Conservation (phyloP, 2,329 filamentous ascomycete genomes). For the Stemphylium beticola region DNA sequence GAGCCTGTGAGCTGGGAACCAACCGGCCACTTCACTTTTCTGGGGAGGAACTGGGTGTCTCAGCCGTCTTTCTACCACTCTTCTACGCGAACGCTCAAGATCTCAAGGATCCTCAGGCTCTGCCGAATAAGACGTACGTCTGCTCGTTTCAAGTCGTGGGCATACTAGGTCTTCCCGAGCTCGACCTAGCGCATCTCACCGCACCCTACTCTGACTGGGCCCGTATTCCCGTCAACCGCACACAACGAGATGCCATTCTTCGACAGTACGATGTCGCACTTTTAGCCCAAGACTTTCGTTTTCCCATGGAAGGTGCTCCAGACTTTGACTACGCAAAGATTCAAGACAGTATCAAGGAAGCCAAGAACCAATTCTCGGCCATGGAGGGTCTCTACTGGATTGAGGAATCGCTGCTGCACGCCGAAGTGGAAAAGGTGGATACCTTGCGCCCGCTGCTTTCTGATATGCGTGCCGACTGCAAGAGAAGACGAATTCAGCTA, state of each 20-base stretch:
- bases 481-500: conserved; percentile 35
- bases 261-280: conserved; percentile 47
- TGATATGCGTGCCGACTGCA: conserved; percentile 38
- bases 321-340: conserved; percentile 47
- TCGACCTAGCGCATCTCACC: conserved; percentile 44
- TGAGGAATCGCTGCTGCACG: conserved; percentile 34
- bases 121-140: conserved; percentile 40
- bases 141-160: conserved; percentile 50
- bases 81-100: conserved; percentile 44
- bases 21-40: conserved; percentile 48
- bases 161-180: conserved; percentile 50
- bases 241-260: conserved; percentile 46
- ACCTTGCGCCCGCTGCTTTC: conserved; percentile 35
- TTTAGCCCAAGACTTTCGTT: conserved; percentile 48
- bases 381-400: conserved; percentile 51
- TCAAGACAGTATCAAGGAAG: conserved; percentile 45
- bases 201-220: conserved; percentile 46
- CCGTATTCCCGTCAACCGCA: conserved; percentile 40
- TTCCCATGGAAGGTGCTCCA: conserved; percentile 47
- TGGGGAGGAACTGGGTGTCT: conserved; percentile 49
- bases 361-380: conserved; percentile 43
- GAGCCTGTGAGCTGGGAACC: conserved; percentile 46
- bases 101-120: conserved; percentile 28
- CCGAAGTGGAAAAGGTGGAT: conserved; percentile 41
- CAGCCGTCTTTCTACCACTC: conserved; percentile 48